Evolutionary conservation across 2,329 filamentous ascomycete genomes (phyloP), one percentile per base, ranked within the genome.

Genomic region (Apiospora aurea): DNA sequence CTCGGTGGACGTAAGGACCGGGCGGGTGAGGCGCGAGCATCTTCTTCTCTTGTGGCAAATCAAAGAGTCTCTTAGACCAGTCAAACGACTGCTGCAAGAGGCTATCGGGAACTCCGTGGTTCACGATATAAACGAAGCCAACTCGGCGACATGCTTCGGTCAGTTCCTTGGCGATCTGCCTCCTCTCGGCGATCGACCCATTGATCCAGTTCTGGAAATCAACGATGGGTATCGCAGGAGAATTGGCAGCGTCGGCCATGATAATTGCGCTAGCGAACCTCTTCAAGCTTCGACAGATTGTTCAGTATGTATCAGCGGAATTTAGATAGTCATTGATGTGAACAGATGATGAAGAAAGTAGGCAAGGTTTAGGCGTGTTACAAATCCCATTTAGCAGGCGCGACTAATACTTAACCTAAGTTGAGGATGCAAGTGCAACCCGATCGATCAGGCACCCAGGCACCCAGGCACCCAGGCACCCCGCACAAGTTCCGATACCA

Each of bases 1-100:
- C 87, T 67, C 87, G 82, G 76, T 89, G 86, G 2, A 87, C 82
- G 13, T 79, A 81, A 72, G 83, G 84, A 11, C 86, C 86, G 69
- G 77, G 76, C 13, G 80, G 80, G 71, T 82, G 80, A 43, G 80
- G 80, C 46, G 80, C 81, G 61, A 79, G 76, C 80, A 82, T 81
- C 72, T 82, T 81, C 57, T 77, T 76, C 69, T 82, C 79, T 5
- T 75, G 26, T 1, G 80, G 76, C 14, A 83, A 74, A 69, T 77
- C 79, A 41, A 82, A 81, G 24, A 82, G 76, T 43, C 73, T 76
- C 69, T 76, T 75, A 1, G 78, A 77, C 81, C 80, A 83, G 21
- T 49, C 43, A 70, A 85, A 85, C 0, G 83, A 83, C 44, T 83
- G 80, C 1, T 82, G 76, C 2, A 85, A 75, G 1, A 81, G 71